Evolutionary conservation across 176 grass and related monocot genomes (phyloP).

Genomic region (Cenchrus americanus): DNA sequence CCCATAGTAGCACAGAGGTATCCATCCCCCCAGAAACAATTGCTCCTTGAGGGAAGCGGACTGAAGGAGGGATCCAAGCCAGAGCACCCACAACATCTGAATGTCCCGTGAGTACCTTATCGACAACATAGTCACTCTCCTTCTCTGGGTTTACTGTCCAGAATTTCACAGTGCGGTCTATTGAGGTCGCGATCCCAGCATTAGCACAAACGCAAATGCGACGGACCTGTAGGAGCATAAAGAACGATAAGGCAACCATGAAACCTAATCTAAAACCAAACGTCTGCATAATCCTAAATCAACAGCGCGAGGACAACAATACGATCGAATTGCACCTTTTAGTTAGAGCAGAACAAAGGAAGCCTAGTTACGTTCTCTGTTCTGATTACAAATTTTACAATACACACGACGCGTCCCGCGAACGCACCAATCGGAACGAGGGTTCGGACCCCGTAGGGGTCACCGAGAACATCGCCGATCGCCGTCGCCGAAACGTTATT

Average conservation of each 20-base stretch:
- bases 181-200: too few species aligned
- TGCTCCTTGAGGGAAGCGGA: conserved; percentile 73
- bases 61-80: conserved; percentile 77
- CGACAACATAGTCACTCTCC: conserved; percentile 61
- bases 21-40: conserved; percentile 96
- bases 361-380: background rate
- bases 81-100: conserved; percentile 83
- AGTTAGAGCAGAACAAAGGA: background rate
- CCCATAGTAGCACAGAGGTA: conserved; percentile 73
- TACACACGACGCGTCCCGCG: too few species aligned
- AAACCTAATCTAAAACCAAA: too few species aligned
- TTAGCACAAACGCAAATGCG: too few species aligned
- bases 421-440: background rate
- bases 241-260: too few species aligned
- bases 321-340: background rate
- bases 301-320: background rate
- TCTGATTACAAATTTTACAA: background rate
- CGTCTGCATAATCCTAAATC: too few species aligned
- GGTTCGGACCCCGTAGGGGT: background rate
- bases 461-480: conserved; percentile 19
- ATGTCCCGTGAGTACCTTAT: conserved; percentile 80
- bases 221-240: too few species aligned
- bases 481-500: conserved; percentile 20
- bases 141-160: conserved; percentile 63
- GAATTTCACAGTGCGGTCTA: conserved; percentile 53